Percentiles rank a stretch among this genome's conserved stretches.
Conservation (phyloP, 2,329 filamentous ascomycete genomes). For the Leptosphaerulina australis region DNA sequence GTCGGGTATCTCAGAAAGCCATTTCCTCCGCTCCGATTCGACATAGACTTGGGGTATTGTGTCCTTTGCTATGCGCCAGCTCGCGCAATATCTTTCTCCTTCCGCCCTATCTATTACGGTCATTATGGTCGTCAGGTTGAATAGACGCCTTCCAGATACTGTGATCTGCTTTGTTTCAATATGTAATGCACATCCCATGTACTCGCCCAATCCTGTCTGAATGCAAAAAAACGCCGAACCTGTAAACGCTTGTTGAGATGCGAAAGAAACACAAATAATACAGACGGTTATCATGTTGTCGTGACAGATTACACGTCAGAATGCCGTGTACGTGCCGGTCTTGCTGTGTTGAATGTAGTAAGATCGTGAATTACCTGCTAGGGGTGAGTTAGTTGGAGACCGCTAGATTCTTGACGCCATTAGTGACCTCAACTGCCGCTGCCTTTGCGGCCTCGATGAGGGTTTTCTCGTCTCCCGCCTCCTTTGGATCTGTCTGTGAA, state of each 20-base stretch:
- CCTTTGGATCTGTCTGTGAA: conserved; percentile 19
- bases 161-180: conserved; percentile 12
- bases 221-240: conserved; percentile 13
- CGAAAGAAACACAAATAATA: conserved; percentile 15
- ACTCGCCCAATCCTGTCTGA: not conserved
- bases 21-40: conserved; percentile 5
- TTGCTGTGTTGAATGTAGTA: conserved; percentile 45
- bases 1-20: conserved; percentile 22
- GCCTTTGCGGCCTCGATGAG: conserved; percentile 38
- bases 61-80: not conserved
- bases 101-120: conserved; percentile 21
- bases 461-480: conserved; percentile 22
- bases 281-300: conserved; percentile 8
- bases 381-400: conserved; percentile 33
- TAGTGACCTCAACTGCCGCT: conserved; percentile 38
- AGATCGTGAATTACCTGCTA: conserved; percentile 25
- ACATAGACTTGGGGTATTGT: not conserved
- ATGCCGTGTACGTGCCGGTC: conserved; percentile 26
- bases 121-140: conserved; percentile 49
- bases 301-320: conserved; percentile 14
- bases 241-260: conserved; percentile 30
- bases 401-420: conserved; percentile 36
- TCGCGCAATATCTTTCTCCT: not conserved
- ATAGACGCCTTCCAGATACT: conserved; percentile 47
- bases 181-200: conserved; percentile 19